Evolutionary conservation across 305 asterid genomes (phyloP), one percentile per base, ranked within the genome.

Genomic region (Fraxinus platypoda): DNA sequence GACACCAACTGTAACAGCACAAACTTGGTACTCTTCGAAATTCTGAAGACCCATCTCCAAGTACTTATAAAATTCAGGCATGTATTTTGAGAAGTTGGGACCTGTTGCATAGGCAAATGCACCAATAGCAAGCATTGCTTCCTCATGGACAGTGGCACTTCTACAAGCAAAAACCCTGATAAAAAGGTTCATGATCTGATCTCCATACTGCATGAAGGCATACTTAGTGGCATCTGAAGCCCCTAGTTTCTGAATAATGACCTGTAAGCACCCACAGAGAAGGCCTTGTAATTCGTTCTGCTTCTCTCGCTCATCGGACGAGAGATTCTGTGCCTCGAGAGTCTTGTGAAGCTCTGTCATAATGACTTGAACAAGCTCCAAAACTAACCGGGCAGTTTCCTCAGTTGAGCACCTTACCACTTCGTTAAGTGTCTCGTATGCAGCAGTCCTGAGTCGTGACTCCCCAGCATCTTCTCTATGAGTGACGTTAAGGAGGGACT

Each of bases 71-170:
- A 96, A 92, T 41, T 95, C 97, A 49, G 94, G 91, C 97, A 91
- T 92, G 89, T 94, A 95, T 86, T 92, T 95, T 0, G 83, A 90
- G 73, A 95, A 95, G 80, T 91, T 93, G 0, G 92, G 92, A 77
- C 98, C 98, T 2, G 90, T 87, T 38, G 94, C 92, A 86, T 95
- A 94, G 74, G 98, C 98, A 75, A 94, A 94, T 4, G 98, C 97
- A 72, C 98, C 98, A 86, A 95, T 95, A 35, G 98, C 95, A 81
- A 95, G 98, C 98, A 95, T 95, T 8, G 98, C 98, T 86, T 95
- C 98, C 88, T 95, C 98, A 66, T 95, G 98, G 83, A 90, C 98
- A 19, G 98, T 92, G 66, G 98, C 98, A 89, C 86, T 94, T 84
- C 97, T 90, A 86, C 97, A 95, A 72, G 97, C 95, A 85, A 95